These are phyloP conservation scores for Cyberlindnera suaveolens DNA, from an alignment of 805 yeast genomes.

Conservation along the genomic window DNA sequence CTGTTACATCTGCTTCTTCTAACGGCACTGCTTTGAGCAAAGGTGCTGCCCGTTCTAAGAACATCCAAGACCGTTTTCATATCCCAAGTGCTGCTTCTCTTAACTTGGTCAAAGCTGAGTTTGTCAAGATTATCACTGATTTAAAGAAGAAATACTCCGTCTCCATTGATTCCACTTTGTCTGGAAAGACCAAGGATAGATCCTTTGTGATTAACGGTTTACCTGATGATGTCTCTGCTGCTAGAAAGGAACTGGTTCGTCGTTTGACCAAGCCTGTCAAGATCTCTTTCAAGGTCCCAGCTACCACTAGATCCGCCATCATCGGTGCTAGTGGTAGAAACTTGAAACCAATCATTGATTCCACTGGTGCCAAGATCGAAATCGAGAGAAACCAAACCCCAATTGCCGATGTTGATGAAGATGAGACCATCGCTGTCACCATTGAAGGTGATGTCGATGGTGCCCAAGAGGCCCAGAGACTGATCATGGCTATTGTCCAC, in stretches of 20 bases:
- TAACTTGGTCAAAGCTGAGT: slow-evolving; percentile 56
- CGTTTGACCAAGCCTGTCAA: slow-evolving; percentile 71
- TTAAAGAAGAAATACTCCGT: slow-evolving; percentile 58
- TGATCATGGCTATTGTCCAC: slow-evolving; percentile 65
- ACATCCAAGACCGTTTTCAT: slow-evolving; percentile 55
- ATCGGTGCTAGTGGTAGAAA: slow-evolving; percentile 86
- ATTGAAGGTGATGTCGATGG: slow-evolving; percentile 85
- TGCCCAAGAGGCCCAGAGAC: slow-evolving; percentile 62
- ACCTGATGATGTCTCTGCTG: slow-evolving; percentile 55
- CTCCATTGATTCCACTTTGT: slow-evolving; percentile 76
- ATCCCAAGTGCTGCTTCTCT: slow-evolving; percentile 65
- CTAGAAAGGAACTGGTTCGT: slow-evolving; percentile 69
- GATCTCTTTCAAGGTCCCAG: slow-evolving; percentile 60
- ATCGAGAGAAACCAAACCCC: slow-evolving; percentile 44
- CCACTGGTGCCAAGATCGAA: slow-evolving; percentile 63
- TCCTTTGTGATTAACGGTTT: slow-evolving; percentile 79
- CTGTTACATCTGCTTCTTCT: slow-evolving; percentile 22
- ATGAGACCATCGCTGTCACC: slow-evolving; percentile 52
- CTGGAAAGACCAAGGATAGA: slow-evolving; percentile 68
- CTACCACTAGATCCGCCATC: slow-evolving; percentile 66
- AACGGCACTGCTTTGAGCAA: slow-evolving; percentile 6
- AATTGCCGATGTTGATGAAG: slow-evolving; percentile 51
- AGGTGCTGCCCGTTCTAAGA: slow-evolving; percentile 31
- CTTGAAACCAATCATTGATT: slow-evolving; percentile 70
- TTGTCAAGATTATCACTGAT: slow-evolving; percentile 56